phyloP scores from a whole-genome alignment of 169 alveolate species.

The Eimeria necatrix region DNA sequence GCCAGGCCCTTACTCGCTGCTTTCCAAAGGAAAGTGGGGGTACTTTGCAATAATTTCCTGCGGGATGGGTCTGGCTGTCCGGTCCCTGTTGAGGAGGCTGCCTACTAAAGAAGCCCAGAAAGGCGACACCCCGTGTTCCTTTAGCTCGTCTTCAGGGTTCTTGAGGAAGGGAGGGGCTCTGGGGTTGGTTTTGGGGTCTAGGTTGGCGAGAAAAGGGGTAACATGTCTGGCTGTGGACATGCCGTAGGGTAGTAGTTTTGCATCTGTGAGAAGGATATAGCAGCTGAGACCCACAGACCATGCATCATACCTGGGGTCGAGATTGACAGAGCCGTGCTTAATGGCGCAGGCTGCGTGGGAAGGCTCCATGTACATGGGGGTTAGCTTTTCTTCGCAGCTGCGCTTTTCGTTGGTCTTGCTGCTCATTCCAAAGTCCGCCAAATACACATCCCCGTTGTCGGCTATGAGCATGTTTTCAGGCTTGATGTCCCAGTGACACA shows the following conservation, averaged over 20 bases:
- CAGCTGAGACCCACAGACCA: not conserved
- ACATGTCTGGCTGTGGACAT: not conserved
- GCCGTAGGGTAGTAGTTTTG: not conserved
- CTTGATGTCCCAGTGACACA: slow-evolving; percentile 1
- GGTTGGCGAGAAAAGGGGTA: not conserved
- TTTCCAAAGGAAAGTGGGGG: not conserved
- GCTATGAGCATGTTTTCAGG: slow-evolving; percentile 12
- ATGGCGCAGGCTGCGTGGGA: not conserved
- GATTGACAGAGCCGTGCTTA: not conserved
- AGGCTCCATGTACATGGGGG: slow-evolving; percentile 14
- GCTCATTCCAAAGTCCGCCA: slow-evolving; percentile 44
- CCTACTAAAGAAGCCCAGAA: not conserved
- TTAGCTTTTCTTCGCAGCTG: not conserved
- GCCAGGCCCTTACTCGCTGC: not conserved
- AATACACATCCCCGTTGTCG: not conserved
- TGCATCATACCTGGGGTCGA: not conserved
- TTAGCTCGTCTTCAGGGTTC: not conserved
- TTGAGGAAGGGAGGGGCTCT: not conserved
- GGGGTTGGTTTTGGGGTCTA: not conserved
- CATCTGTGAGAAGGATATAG: not conserved
- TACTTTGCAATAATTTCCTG: not conserved
- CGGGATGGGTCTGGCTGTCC: not conserved
- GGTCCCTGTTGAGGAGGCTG: not conserved
- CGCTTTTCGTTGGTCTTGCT: not conserved
- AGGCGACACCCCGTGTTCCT: not conserved